These are phyloP conservation scores for Vaccinium darrowii DNA, from an alignment of 148 eudicot genomes.

Conservation along the genomic window DNA sequence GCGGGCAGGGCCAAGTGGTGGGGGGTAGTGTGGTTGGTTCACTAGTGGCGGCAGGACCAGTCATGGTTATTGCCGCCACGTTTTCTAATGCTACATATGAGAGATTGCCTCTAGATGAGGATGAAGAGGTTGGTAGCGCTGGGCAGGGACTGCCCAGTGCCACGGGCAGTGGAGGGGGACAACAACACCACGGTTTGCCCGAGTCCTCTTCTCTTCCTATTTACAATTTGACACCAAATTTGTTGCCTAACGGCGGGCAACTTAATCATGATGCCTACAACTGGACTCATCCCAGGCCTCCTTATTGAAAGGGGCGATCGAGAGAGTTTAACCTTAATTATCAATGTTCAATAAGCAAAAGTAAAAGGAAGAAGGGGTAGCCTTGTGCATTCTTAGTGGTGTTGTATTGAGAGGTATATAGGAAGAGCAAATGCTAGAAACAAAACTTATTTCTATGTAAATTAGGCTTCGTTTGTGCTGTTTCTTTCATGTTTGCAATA, in stretches of 20 bases:
- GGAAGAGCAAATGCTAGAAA: background rate
- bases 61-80: constrained; percentile 36
- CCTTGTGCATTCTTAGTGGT: background rate
- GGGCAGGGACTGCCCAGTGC: background rate
- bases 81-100: constrained; percentile 38
- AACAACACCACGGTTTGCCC: background rate
- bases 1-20: constrained; percentile 45
- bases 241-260: constrained; percentile 4
- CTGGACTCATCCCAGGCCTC: constrained; percentile 13
- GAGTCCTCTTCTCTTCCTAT: background rate
- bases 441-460: background rate
- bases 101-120: constrained; percentile 32
- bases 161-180: background rate
- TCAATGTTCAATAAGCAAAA: background rate
- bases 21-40: constrained; percentile 39
- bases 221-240: constrained; percentile 9
- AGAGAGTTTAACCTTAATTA: background rate
- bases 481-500: background rate
- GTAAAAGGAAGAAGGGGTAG: background rate
- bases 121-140: constrained; percentile 11
- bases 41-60: constrained; percentile 37
- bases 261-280: constrained; percentile 12
- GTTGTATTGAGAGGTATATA: background rate
- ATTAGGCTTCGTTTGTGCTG: constrained; percentile 15
- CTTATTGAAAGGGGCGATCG: background rate